Conservation (phyloP, 148 eudicot species). For the Gaultheria prostrata region DNA sequence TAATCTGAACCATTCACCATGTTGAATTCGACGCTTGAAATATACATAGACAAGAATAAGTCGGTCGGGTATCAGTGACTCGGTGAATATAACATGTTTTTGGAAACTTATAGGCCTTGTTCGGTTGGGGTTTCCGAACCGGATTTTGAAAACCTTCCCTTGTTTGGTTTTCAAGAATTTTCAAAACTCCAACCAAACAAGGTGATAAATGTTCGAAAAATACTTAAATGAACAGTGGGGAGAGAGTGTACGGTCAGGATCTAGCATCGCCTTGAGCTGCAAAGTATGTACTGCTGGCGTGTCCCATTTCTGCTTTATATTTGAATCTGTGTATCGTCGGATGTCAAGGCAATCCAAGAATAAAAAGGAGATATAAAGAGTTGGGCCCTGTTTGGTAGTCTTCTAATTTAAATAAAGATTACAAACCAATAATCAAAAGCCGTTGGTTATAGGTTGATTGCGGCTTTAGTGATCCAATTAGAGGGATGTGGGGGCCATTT, state of each 20-base stretch:
- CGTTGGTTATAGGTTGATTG: not conserved
- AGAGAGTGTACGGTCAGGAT: not conserved
- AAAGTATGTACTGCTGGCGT: not conserved
- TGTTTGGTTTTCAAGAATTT: too few relatives aligned
- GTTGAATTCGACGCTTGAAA: too few relatives aligned
- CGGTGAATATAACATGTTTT: too few relatives aligned
- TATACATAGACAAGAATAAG: too few relatives aligned
- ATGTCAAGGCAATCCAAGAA: not conserved
- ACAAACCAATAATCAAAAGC: not conserved
- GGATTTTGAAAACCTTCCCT: too few relatives aligned
- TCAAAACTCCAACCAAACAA: too few relatives aligned
- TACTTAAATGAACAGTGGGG: too few relatives aligned
- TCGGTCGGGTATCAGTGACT: too few relatives aligned
- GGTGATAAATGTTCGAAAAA: too few relatives aligned
- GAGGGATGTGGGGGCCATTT: conserved; percentile 4
- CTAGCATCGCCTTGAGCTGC: not conserved
- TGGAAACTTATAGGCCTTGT: too few relatives aligned
- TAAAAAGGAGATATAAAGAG: not conserved
- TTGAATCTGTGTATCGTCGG: not conserved
- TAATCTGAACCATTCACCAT: too few relatives aligned
- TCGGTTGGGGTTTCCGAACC: too few relatives aligned
- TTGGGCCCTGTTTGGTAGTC: not conserved
- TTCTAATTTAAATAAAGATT: not conserved
- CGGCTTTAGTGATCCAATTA: not conserved
- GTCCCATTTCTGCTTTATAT: not conserved